A percentile compares a stretch with the other conserved stretches of the same genome.
phyloP scores from a whole-genome alignment of 2,329 filamentous ascomycete genomes.

The Apiospora sp. region DNA sequence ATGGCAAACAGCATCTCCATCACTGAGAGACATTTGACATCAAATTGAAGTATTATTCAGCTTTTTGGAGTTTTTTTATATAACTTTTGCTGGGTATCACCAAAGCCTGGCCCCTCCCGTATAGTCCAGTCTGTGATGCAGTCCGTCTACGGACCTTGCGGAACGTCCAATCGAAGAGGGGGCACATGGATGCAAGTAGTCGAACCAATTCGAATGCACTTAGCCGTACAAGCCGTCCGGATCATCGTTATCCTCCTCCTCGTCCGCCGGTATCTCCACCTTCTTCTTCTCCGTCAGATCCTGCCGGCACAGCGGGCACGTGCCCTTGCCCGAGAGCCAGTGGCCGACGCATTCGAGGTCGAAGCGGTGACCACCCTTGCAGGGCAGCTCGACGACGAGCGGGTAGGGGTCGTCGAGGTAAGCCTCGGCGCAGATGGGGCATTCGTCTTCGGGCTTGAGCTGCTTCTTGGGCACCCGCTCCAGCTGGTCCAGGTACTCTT shows the following conservation, averaged over 20 bases:
- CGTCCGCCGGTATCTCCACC: conserved; percentile 47
- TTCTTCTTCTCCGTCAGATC: conserved; percentile 65
- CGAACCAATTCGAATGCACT: conserved; percentile 12
- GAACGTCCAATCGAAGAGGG: neutral
- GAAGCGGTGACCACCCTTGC: conserved; percentile 64
- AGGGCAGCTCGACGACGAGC: conserved; percentile 71
- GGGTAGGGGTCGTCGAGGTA: conserved; percentile 69
- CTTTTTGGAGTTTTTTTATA: neutral
- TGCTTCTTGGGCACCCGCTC: conserved; percentile 63
- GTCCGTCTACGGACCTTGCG: neutral
- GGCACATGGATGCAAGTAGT: neutral
- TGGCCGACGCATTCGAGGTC: conserved; percentile 74
- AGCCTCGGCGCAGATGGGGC: conserved; percentile 69
- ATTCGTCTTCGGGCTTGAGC: conserved; percentile 60
- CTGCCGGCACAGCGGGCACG: conserved; percentile 69
- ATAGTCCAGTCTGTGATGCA: neutral
- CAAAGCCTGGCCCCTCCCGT: conserved; percentile 20
- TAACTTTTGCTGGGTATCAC: conserved; percentile 29
- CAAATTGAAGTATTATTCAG: neutral
- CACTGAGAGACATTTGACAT: neutral
- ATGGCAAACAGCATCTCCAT: neutral
- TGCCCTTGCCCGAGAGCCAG: conserved; percentile 71
- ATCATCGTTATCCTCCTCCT: conserved; percentile 63
- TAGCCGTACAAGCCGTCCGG: conserved; percentile 57
- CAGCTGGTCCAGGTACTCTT: conserved; percentile 66